Percentiles rank a stretch among this genome's conserved stretches.
Conservation (phyloP, 805 yeast genomes). For the Candida broadrunensis region DNA sequence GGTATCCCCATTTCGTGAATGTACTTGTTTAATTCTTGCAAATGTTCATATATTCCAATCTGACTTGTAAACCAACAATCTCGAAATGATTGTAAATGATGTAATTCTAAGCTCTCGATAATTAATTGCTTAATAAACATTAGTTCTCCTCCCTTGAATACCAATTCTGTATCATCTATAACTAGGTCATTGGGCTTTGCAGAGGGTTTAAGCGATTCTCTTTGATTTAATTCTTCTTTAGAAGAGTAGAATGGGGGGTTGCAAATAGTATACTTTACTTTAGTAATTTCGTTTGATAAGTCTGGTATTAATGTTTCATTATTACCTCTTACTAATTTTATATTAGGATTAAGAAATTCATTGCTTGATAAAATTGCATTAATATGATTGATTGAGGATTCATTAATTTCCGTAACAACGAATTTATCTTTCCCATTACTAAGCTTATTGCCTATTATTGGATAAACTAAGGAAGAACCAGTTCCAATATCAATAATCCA, state of each 20-base stretch:
- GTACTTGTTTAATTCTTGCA: slow-evolving; percentile 4
- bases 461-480: slow-evolving; percentile 17
- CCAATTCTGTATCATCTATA: slow-evolving; percentile 9
- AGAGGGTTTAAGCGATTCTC: slow-evolving; percentile 3
- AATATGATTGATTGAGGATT: slow-evolving; percentile 9
- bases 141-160: slow-evolving; percentile 15
- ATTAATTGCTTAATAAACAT: slow-evolving; percentile 10
- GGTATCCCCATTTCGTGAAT: neutral
- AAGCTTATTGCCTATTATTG: slow-evolving; percentile 10
- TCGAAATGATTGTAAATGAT: neutral
- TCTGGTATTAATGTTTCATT: neutral
- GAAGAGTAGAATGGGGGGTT: slow-evolving; percentile 19
- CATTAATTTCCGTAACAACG: slow-evolving; percentile 15
- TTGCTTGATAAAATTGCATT: neutral
- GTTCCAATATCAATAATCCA: slow-evolving; percentile 16
- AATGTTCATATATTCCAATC: slow-evolving; percentile 13
- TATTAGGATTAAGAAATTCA: neutral
- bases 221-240: slow-evolving; percentile 5
- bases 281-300: neutral
- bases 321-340: neutral
- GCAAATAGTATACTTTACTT: slow-evolving; percentile 12
- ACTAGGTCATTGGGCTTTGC: slow-evolving; percentile 7
- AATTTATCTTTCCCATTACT: slow-evolving; percentile 1
- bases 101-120: slow-evolving; percentile 8
- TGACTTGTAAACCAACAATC: slow-evolving; percentile 17